phyloP scores from a whole-genome alignment of 805 yeast genomes.

The Brettanomyces anomalus region DNA sequence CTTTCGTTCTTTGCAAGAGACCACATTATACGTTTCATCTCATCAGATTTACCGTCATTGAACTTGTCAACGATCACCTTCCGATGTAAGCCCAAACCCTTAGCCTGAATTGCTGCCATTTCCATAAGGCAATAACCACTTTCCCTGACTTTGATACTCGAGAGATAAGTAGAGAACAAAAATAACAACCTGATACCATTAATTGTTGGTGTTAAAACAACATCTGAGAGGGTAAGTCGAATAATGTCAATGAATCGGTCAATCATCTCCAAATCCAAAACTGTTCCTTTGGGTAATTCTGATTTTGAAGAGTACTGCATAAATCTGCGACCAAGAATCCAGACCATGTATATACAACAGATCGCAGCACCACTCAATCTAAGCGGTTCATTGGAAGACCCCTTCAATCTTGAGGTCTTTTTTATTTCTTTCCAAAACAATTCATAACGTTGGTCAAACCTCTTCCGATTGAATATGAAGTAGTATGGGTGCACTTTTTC shows the following conservation, averaged over 20 bases:
- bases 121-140: constrained; percentile 40
- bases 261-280: constrained; percentile 20
- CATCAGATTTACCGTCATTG: constrained; percentile 27
- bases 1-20: constrained; percentile 34
- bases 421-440: constrained; percentile 30
- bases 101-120: constrained; percentile 37
- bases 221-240: constrained; percentile 33
- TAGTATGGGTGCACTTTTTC: constrained; percentile 35
- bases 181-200: constrained; percentile 36
- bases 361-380: constrained; percentile 26
- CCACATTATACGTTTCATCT: constrained; percentile 36
- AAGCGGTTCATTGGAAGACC: constrained; percentile 8
- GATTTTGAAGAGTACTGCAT: constrained; percentile 21
- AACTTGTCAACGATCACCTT: constrained; percentile 28
- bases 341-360: constrained; percentile 39
- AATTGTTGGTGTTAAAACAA: constrained; percentile 34
- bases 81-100: constrained; percentile 40
- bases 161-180: constrained; percentile 34
- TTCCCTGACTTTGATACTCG: constrained; percentile 36
- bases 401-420: constrained; percentile 5
- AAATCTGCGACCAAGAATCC: constrained; percentile 32
- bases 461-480: constrained; percentile 29
- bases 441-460: constrained; percentile 27
- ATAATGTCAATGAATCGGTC: constrained; percentile 31
- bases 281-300: constrained; percentile 12